These are phyloP conservation scores for Dichotomocladium elegans DNA, from an alignment of 371 early-diverging fungal species.

Conservation along the genomic window DNA sequence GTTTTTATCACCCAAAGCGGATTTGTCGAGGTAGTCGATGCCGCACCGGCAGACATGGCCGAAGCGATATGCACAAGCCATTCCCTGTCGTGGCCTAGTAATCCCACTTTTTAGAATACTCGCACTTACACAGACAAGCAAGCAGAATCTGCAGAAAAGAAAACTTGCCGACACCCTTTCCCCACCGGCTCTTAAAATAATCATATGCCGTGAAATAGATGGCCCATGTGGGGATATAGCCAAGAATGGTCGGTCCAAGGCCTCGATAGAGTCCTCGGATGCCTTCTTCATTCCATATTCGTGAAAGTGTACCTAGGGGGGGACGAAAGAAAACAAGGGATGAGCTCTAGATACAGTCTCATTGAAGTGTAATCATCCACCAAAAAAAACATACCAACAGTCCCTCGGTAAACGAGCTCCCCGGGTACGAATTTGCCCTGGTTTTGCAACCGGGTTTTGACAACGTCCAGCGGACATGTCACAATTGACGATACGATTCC, in stretches of 20 bases:
- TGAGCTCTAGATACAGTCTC: too few species aligned
- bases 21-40: constrained; percentile 77
- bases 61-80: constrained; percentile 76
- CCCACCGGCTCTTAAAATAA: constrained; percentile 49
- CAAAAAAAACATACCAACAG: constrained; percentile 33
- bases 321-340: too few species aligned
- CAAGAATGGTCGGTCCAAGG: constrained; percentile 82
- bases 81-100: constrained; percentile 42
- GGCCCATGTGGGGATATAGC: constrained; percentile 90
- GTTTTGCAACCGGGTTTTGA: constrained; percentile 93
- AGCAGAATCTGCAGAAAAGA: not conserved
- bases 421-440: constrained; percentile 59
- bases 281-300: constrained; percentile 85
- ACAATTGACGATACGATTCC: constrained; percentile 80
- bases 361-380: too few species aligned
- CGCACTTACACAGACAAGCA: too few species aligned
- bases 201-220: constrained; percentile 87
- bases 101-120: too few species aligned
- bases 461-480: constrained; percentile 93
- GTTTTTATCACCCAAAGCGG: constrained; percentile 95
- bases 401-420: constrained; percentile 37
- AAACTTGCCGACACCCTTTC: constrained; percentile 5
- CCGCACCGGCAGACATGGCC: constrained; percentile 84
- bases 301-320: constrained; percentile 55
- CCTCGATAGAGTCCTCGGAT: constrained; percentile 89